Percentiles rank a stretch among this genome's conserved stretches.
Conservation (phyloP, 768 basidiomycete species). For the Lactarius sp. region DNA sequence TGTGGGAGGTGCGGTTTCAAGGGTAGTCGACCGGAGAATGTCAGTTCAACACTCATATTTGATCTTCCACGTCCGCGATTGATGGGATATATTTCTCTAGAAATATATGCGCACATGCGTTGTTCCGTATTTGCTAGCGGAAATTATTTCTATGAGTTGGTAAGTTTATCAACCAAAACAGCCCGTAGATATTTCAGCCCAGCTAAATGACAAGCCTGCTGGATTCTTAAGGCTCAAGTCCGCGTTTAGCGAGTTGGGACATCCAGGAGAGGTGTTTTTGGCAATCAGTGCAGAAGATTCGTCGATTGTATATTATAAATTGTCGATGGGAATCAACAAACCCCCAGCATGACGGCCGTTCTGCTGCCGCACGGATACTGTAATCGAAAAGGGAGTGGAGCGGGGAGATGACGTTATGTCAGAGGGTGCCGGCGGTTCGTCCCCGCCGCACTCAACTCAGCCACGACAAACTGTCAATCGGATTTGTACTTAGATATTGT, state of each 20-base stretch:
- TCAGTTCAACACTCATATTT: background rate
- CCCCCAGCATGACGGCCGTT: conserved; percentile 3
- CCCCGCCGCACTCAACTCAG: no score
- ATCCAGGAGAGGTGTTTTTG: conserved; percentile 15
- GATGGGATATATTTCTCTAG: background rate
- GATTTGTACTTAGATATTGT: background rate
- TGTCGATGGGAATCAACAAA: conserved; percentile 17
- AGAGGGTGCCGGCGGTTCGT: background rate
- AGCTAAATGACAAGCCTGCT: background rate
- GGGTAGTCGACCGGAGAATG: conserved; percentile 17
- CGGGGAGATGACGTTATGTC: conserved; percentile 18
- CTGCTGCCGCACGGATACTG: no score
- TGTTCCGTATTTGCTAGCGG: conserved; percentile 13
- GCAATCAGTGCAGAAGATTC: conserved; percentile 22
- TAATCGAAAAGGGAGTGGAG: no score
- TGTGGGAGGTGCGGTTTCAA: conserved; percentile 23
- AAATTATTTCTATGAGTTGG: conserved; percentile 20
- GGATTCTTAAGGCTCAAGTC: conserved; percentile 9
- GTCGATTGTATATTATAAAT: conserved; percentile 24
- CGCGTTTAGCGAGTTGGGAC: conserved; percentile 13
- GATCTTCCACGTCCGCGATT: background rate
- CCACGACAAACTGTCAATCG: background rate
- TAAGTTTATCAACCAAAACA: conserved; percentile 8
- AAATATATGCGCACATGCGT: background rate
- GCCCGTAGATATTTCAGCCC: background rate